A percentile compares a stretch with the other conserved stretches of the same genome.
These are phyloP conservation scores for Patellifolia procumbens DNA, from an alignment of 179 eudicot genomes.

Conservation along the genomic window DNA sequence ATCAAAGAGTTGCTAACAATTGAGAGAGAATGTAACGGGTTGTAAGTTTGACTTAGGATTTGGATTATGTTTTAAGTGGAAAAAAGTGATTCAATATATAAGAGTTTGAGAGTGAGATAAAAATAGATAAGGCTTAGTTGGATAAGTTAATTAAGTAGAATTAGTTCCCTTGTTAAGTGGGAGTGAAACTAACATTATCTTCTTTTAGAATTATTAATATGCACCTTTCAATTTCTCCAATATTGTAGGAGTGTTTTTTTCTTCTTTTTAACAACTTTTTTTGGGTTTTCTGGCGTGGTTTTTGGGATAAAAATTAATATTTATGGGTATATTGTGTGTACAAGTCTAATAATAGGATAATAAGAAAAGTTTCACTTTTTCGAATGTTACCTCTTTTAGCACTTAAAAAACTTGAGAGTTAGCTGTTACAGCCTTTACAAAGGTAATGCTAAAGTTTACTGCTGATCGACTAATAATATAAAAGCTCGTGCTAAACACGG, in stretches of 20 bases:
- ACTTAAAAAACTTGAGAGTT: too few species aligned
- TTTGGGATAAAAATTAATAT: neutral
- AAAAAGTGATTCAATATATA: slow-evolving; percentile 13
- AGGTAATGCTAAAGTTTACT: too few species aligned
- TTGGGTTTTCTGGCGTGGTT: neutral
- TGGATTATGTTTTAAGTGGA: neutral
- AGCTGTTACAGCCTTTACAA: too few species aligned
- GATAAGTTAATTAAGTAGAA: slow-evolving; percentile 13
- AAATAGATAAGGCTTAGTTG: slow-evolving; percentile 29
- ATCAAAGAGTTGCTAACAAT: neutral
- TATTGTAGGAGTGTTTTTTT: slow-evolving; percentile 17
- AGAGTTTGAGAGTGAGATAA: slow-evolving; percentile 11
- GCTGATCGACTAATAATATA: too few species aligned
- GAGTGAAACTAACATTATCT: slow-evolving; percentile 13
- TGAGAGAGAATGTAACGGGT: neutral
- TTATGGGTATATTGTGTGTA: too few species aligned
- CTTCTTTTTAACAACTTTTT: neutral
- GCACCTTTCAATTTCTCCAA: neutral
- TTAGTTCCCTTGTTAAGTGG: slow-evolving; percentile 19
- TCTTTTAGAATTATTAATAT: slow-evolving; percentile 1
- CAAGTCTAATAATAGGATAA: too few species aligned
- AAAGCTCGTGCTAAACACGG: too few species aligned
- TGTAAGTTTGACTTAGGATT: slow-evolving; percentile 5
- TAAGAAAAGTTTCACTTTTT: too few species aligned
- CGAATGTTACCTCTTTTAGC: too few species aligned